These are phyloP conservation scores for Musa troglodytarum DNA, from an alignment of 176 grass and related monocot species.

Conservation along the genomic window DNA sequence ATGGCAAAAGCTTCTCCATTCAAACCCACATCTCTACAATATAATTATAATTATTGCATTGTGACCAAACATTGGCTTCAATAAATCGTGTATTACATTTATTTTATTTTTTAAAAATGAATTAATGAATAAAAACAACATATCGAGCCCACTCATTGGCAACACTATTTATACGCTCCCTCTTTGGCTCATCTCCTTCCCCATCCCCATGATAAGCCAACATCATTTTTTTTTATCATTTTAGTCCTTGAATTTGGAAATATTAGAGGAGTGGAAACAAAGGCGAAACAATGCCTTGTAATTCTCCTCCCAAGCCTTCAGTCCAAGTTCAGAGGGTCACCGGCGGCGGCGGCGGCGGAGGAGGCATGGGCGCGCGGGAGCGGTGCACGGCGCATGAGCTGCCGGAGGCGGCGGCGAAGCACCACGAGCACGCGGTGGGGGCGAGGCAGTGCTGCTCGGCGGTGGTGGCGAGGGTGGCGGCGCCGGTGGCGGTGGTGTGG, in stretches of 20 bases:
- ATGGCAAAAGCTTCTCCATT: too few relatives aligned
- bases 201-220: neutral
- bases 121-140: too few relatives aligned
- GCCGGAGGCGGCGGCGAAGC: neutral
- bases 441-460: neutral
- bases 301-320: neutral
- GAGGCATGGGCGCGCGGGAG: neutral
- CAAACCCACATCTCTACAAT: too few relatives aligned
- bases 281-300: neutral
- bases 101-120: too few relatives aligned
- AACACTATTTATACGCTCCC: too few relatives aligned
- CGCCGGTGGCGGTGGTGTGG: neutral
- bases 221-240: neutral
- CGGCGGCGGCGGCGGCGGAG: constrained; percentile 1
- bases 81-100: too few relatives aligned
- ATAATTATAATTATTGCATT: too few relatives aligned
- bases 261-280: neutral
- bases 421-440: neutral
- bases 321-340: neutral
- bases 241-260: neutral
- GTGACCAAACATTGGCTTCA: too few relatives aligned
- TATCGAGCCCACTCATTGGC: too few relatives aligned
- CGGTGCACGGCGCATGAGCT: neutral
- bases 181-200: neutral
- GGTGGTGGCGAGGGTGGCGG: neutral